phyloP scores from a whole-genome alignment of 2,329 filamentous ascomycete genomes.

The Huntiella abstrusa region DNA sequence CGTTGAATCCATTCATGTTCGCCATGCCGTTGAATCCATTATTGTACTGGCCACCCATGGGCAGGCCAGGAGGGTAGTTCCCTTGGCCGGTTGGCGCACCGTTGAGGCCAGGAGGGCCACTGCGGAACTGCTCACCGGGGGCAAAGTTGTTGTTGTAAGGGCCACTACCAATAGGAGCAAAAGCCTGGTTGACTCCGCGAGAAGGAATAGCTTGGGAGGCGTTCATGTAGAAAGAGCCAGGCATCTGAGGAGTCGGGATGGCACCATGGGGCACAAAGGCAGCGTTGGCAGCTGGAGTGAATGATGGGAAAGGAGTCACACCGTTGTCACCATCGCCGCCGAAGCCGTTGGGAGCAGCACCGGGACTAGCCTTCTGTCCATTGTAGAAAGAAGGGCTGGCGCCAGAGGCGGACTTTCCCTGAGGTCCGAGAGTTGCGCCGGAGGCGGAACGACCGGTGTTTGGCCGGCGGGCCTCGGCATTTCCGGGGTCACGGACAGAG shows the following conservation, averaged over 20 bases:
- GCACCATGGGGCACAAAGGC: slow-evolving; percentile 31
- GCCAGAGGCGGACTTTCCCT: slow-evolving; percentile 1
- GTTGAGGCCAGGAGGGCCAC: slow-evolving; percentile 34
- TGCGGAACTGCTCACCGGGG: slow-evolving; percentile 33
- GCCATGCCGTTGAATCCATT: slow-evolving; percentile 27
- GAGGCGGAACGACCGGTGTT: slow-evolving; percentile 34
- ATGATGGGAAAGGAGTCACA: slow-evolving; percentile 31
- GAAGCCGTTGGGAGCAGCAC: slow-evolving; percentile 12
- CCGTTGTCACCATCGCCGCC: slow-evolving; percentile 26
- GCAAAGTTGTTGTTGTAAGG: slow-evolving; percentile 29
- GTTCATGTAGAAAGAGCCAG: slow-evolving; percentile 34
- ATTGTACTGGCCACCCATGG: slow-evolving; percentile 17
- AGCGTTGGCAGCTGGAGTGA: slow-evolving; percentile 26
- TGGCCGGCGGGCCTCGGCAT: slow-evolving; percentile 33
- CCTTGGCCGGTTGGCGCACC: slow-evolving; percentile 30
- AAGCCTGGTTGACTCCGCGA: slow-evolving; percentile 35
- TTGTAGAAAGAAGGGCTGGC: slow-evolving; percentile 33
- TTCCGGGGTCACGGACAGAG: slow-evolving; percentile 25
- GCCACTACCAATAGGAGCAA: slow-evolving; percentile 25
- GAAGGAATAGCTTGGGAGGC: slow-evolving; percentile 38
- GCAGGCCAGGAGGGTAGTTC: slow-evolving; percentile 27
- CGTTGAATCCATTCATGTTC: slow-evolving; percentile 21
- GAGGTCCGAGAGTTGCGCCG: slow-evolving; percentile 21
- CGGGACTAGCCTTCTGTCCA: slow-evolving; percentile 21
- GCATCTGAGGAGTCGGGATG: slow-evolving; percentile 24